Conservation (phyloP, 2,329 filamentous ascomycete species). For the Mariannaea sp. region DNA sequence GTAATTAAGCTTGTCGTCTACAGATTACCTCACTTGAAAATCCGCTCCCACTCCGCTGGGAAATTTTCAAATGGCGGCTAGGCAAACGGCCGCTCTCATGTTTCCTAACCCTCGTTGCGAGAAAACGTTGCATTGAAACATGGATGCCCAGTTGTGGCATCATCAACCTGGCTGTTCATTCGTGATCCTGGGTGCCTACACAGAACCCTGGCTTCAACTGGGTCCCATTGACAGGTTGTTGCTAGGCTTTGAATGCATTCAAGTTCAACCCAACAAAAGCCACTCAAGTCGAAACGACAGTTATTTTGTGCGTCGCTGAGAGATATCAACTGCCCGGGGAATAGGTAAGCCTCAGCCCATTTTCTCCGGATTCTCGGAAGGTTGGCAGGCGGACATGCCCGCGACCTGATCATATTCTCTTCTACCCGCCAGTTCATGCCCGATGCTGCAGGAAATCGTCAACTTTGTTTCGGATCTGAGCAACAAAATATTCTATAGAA, state of each 20-base stretch:
- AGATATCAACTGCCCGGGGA: neutral
- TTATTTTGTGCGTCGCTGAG: neutral
- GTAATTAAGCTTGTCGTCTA: slow-evolving; percentile 15
- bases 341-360: slow-evolving; percentile 12
- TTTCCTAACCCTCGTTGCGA: slow-evolving; percentile 20
- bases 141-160: slow-evolving; percentile 3
- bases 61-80: slow-evolving; percentile 13
- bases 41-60: slow-evolving; percentile 29
- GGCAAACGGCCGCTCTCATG: slow-evolving; percentile 23
- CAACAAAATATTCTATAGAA: neutral
- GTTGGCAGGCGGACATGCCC: slow-evolving; percentile 13
- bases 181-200: neutral
- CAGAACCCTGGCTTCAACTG: neutral
- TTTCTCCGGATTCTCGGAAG: slow-evolving; percentile 12
- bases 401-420: slow-evolving; percentile 8
- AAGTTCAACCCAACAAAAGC: neutral
- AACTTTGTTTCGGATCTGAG: slow-evolving; percentile 4
- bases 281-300: neutral
- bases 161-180: neutral
- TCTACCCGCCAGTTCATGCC: neutral
- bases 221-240: neutral
- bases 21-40: too few relatives aligned
- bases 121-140: slow-evolving; percentile 15
- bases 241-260: neutral
- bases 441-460: slow-evolving; percentile 7